phyloP scores from a whole-genome alignment of 164 flowering plant genomes.

The Nymphaea thermarum region DNA sequence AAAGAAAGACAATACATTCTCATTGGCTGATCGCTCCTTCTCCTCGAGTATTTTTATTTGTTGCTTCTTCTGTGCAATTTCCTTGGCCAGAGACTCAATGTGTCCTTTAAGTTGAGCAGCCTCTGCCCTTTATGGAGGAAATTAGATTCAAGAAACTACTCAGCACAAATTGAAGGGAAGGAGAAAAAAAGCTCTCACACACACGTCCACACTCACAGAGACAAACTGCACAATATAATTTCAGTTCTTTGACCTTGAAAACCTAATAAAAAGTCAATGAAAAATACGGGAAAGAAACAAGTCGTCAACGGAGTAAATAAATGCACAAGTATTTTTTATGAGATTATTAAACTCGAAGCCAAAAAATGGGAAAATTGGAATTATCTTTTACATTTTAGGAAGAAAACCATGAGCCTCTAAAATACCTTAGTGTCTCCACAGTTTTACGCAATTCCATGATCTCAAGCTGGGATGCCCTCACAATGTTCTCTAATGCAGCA shows the following conservation, averaged over 20 bases:
- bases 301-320: too few species aligned
- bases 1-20: constrained; percentile 35
- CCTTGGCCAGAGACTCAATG: constrained; percentile 66
- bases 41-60: constrained; percentile 70
- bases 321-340: too few species aligned
- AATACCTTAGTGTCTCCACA: constrained; percentile 72
- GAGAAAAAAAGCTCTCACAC: not conserved
- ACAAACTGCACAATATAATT: not conserved
- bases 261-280: too few species aligned
- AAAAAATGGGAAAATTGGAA: too few species aligned
- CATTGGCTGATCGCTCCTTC: constrained; percentile 83
- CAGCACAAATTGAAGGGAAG: constrained; percentile 1
- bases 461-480: constrained; percentile 79
- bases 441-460: constrained; percentile 75
- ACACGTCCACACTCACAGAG: not conserved
- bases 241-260: not conserved
- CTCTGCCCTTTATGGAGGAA: constrained; percentile 74
- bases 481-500: constrained; percentile 81
- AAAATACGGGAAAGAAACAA: too few species aligned
- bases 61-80: constrained; percentile 49
- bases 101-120: constrained; percentile 54
- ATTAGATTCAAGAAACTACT: constrained; percentile 7
- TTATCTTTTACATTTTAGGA: not conserved
- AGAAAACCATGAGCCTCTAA: not conserved
- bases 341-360: too few species aligned